These are phyloP conservation scores for Colletotrichum tanaceti DNA, from an alignment of 2,329 filamentous ascomycete genomes.

Conservation along the genomic window DNA sequence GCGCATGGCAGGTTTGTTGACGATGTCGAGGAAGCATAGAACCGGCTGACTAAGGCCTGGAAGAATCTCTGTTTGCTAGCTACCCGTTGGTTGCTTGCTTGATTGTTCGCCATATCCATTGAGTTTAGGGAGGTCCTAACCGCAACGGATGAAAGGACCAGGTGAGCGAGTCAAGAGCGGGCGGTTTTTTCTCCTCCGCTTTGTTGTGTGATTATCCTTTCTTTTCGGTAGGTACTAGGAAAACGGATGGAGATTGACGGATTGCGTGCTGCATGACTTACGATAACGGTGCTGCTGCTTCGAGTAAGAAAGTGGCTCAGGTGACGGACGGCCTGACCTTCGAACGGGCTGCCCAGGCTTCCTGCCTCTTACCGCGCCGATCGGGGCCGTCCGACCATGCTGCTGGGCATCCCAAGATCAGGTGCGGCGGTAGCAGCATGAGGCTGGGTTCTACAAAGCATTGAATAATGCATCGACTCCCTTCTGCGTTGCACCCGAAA, in stretches of 20 bases:
- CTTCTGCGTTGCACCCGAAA: slow-evolving; percentile 20
- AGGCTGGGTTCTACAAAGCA: slow-evolving; percentile 27
- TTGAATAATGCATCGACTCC: slow-evolving; percentile 27
- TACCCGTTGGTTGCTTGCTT: slow-evolving; percentile 10
- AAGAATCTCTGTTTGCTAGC: not conserved
- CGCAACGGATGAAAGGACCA: slow-evolving; percentile 24
- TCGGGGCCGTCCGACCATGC: slow-evolving; percentile 23
- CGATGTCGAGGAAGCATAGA: not conserved
- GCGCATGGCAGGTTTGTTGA: slow-evolving; percentile 17
- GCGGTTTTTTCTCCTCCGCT: slow-evolving; percentile 16
- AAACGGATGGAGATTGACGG: slow-evolving; percentile 9
- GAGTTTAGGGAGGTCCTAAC: slow-evolving; percentile 14
- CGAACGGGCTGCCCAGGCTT: slow-evolving; percentile 25
- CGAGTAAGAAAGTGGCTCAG: slow-evolving; percentile 28
- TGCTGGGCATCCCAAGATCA: slow-evolving; percentile 27
- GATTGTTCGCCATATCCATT: slow-evolving; percentile 19
- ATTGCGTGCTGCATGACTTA: slow-evolving; percentile 32
- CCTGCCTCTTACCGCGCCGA: slow-evolving; percentile 24
- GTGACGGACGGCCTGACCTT: slow-evolving; percentile 20
- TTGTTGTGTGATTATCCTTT: slow-evolving; percentile 14
- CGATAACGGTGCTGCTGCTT: slow-evolving; percentile 21
- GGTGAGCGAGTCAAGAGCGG: slow-evolving; percentile 37
- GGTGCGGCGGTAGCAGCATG: slow-evolving; percentile 36
- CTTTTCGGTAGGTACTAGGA: slow-evolving; percentile 10
- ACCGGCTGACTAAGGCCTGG: not conserved